Base-by-base conservation (phyloP, 2,329 filamentous ascomycete genomes). In the Aspergillus oerlinghausenensis region DNA sequence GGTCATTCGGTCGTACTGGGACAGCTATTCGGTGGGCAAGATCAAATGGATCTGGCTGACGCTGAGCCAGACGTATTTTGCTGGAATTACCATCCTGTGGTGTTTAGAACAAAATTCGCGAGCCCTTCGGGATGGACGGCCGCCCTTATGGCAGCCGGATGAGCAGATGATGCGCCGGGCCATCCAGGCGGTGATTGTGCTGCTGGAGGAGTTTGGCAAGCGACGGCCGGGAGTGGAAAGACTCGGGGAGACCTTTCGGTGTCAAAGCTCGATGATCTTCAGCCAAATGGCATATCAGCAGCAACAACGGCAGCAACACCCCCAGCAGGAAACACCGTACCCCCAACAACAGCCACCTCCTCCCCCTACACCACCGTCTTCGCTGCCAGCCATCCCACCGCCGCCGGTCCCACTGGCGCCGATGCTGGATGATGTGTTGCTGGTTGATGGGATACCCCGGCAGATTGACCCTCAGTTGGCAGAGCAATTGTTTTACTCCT, bases 1-100 rank as follows among this genome's bases (percentile, higher is more conserved):
- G 45, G 68, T 75, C 5, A 70, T 75, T 17, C 69, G 71, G 25
- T 74, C 72, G 1, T 75, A 74, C 50, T 75, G 72, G 71, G 72
- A 74, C 56, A 73, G 65, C 50, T 75, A 73, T 49, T 71, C 72
- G 0, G 62, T 70, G 29, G 72, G 72, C 40, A 74, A 75, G 54
- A 61, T 75, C 19, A 75, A 75, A 57, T 75, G 73, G 73, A 73
- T 75, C 42, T 75, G 73, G 73, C 63, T 75, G 49, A 75, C 73
- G 1, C 60, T 75, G 29, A 73, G 71, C 55, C 72, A 75, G 53
- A 58, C 72, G 19, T 75, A 75, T 50, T 73, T 72, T 52, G 73
- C 73, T 1, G 73, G 73, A 1, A 72, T 75, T 47, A 75, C 73
- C 9, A 74, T 74, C 28, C 58, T 75, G 19, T 75, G 73, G 73